These are phyloP conservation scores for Solanum verrucosum DNA, from an alignment of 257 asterid genomes.

Conservation along the genomic window DNA sequence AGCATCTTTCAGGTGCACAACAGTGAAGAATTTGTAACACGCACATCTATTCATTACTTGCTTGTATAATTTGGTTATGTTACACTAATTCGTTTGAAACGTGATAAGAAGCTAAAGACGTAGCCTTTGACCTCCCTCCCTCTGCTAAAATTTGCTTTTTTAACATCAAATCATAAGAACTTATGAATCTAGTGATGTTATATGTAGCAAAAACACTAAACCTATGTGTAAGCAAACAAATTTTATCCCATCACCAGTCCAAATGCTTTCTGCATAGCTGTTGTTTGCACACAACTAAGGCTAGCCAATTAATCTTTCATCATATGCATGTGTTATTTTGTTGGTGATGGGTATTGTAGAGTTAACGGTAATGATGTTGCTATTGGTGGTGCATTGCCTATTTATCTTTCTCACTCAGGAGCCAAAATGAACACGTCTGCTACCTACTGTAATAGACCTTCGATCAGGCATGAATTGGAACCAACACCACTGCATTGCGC, in stretches of 20 bases:
- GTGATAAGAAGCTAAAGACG: too few species aligned
- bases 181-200: neutral
- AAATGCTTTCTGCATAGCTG: neutral
- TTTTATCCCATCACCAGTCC: neutral
- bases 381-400: neutral
- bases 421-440: too few species aligned
- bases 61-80: neutral
- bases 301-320: neutral
- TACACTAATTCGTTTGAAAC: neutral
- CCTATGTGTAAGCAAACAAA: neutral
- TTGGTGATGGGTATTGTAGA: neutral
- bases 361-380: neutral
- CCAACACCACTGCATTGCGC: too few species aligned
- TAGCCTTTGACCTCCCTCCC: neutral
- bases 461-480: too few species aligned
- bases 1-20: neutral
- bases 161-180: neutral
- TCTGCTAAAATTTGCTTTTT: neutral
- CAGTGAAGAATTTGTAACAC: neutral
- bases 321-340: neutral
- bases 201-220: neutral
- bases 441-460: too few species aligned
- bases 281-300: neutral
- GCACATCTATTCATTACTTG: neutral
- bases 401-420: too few species aligned